Evolutionary conservation across 2,329 filamentous ascomycete genomes (phyloP).

Genomic region (Curvularia verruculosa): DNA sequence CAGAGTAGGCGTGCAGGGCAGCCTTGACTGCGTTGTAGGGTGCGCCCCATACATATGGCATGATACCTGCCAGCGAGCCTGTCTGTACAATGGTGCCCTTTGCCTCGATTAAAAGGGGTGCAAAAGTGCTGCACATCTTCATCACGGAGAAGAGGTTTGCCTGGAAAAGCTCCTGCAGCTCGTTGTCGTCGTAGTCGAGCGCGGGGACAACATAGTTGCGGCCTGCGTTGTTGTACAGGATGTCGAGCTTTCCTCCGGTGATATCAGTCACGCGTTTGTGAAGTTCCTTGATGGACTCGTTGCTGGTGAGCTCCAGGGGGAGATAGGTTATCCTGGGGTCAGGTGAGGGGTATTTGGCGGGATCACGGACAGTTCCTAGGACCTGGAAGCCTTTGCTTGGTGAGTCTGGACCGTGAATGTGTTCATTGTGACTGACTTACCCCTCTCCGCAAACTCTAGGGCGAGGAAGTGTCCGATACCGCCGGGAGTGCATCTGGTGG

Average conservation of each 20-base stretch:
- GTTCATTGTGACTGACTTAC: constrained; percentile 19
- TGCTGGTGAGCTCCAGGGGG: constrained; percentile 59
- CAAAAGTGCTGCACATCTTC: constrained; percentile 62
- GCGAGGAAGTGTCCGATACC: constrained; percentile 66
- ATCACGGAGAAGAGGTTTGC: constrained; percentile 64
- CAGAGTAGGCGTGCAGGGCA: constrained; percentile 63
- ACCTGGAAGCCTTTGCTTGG: constrained; percentile 56
- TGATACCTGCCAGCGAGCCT: constrained; percentile 53
- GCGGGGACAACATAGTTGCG: constrained; percentile 64
- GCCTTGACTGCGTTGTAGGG: constrained; percentile 66
- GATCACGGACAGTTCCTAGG: constrained; percentile 63
- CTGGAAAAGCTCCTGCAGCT: constrained; percentile 41
- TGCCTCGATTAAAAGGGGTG: constrained; percentile 58
- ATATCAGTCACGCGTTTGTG: constrained; percentile 54
- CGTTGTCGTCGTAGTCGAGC: constrained; percentile 56
- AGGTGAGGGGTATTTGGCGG: constrained; percentile 55
- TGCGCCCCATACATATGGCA: constrained; percentile 42
- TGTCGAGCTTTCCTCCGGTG: constrained; percentile 59
- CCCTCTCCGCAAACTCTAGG: constrained; percentile 60
- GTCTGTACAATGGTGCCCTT: constrained; percentile 56
- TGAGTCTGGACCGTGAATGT: background rate
- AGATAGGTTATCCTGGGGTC: constrained; percentile 61
- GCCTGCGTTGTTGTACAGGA: constrained; percentile 65
- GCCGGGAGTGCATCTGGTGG: constrained; percentile 56
- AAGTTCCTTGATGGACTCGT: constrained; percentile 57